Evolutionary conservation across 441 rosid genomes (phyloP), one percentile per base, ranked within the genome.

Genomic region (Gossypium lobatum): DNA sequence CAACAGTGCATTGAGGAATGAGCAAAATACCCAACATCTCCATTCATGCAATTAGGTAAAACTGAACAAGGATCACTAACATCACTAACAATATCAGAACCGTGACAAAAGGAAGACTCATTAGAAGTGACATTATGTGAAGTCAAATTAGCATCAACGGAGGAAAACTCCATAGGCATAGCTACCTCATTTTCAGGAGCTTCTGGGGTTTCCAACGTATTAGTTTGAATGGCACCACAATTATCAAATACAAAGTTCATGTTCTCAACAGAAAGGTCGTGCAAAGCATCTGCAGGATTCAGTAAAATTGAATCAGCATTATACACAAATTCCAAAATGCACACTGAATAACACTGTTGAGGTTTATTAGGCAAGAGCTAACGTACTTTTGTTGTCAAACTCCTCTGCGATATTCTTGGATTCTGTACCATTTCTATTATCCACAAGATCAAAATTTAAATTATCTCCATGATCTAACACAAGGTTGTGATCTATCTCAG

Each of bases 271-370:
- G 72, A 63, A 77, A 75, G 74, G 59, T 73, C 72, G 46, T 23
- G 46, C 20, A 72, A 81, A 76, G 82, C 77, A 75, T 59, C 98
- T 88, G 88, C 83, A 80, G 73, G 8, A 73, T 71, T 67, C 75
- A 75, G 18, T 60, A 74, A 76, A 75, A 28, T 71, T 62, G 60
- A 66, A 76, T 81, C 53, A 85, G 81, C 55, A 68, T 34, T 70
- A 34, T 3, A 80, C 28, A 60, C 18, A 57, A 39, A 60, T 17
- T 6, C 31, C 53, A 50, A 75, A 61, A 72, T 28, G 58, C 62
- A 74, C 53, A 75, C 0, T 8, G 58, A 76, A 54, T 52, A 58
- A 23, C 68, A 73, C 25, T 46, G 63, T 60, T 20, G 57, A 64
- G 17, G 68, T 53, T 17, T 50, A 71, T 9, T 11, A 16, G 52